phyloP scores from a whole-genome alignment of 345 rosid genomes.

The Pseudoturritis turrita region DNA sequence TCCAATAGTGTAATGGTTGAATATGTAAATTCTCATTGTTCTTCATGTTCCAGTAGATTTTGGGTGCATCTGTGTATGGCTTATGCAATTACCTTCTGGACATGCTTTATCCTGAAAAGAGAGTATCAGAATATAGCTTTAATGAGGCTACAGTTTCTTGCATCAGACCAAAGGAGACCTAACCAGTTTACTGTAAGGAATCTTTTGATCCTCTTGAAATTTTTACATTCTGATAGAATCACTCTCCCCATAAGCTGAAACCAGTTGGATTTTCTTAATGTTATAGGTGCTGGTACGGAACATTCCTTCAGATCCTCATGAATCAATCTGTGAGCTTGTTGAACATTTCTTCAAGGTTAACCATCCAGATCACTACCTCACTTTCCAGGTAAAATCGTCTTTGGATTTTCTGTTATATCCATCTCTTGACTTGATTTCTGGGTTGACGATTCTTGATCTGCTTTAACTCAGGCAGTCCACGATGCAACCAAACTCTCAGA shows the following conservation, averaged over 20 bases:
- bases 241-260: neutral
- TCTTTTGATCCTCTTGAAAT: neutral
- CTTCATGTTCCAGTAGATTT: constrained; percentile 45
- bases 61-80: constrained; percentile 94
- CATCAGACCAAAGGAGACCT: constrained; percentile 72
- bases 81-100: constrained; percentile 85
- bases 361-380: constrained; percentile 82
- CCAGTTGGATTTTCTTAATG: neutral
- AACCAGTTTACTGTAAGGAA: constrained; percentile 73
- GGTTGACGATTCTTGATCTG: constrained; percentile 8
- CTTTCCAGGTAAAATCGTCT: constrained; percentile 52
- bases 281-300: constrained; percentile 81
- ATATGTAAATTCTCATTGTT: neutral
- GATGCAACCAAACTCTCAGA: constrained; percentile 71
- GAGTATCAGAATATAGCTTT: constrained; percentile 75
- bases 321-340: constrained; percentile 80
- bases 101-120: constrained; percentile 75
- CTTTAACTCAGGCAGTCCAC: constrained; percentile 58
- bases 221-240: neutral
- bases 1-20: neutral
- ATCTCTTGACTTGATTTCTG: constrained; percentile 17
- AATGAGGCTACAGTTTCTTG: constrained; percentile 91
- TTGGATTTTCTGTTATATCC: neutral
- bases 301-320: constrained; percentile 87
- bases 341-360: constrained; percentile 91